These are phyloP conservation scores for Apiotrichum porosum DNA, from an alignment of 1,284 basidiomycete genomes.

Conservation along the genomic window DNA sequence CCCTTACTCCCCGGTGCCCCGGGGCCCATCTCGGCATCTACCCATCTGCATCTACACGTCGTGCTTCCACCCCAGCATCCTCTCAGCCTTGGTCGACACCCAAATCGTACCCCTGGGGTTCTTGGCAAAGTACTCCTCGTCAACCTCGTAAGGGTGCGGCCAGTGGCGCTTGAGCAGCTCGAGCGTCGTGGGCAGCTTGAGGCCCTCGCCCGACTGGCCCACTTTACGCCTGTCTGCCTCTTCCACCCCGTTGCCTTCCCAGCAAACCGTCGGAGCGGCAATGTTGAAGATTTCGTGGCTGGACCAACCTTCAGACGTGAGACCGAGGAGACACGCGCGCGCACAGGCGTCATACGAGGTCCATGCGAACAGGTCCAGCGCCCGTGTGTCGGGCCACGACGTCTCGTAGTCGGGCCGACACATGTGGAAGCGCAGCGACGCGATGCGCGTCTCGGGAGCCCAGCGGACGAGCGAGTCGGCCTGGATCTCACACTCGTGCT, in stretches of 20 bases:
- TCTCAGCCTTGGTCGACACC: conserved; percentile 41
- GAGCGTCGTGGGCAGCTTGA: conserved; percentile 17
- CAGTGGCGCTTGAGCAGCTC: conserved; percentile 19
- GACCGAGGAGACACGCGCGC: conserved; percentile 35
- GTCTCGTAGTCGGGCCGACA: conserved; percentile 13
- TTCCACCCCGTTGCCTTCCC: conserved; percentile 19
- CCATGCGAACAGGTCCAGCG: conserved; percentile 43
- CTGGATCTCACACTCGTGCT: conserved; percentile 46
- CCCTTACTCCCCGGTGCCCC: no score
- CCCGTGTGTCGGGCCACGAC: conserved; percentile 6
- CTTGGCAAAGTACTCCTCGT: conserved; percentile 21
- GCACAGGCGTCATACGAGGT: conserved; percentile 30
- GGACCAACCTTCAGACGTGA: conserved; percentile 22
- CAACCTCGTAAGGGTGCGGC: conserved; percentile 17
- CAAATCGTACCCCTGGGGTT: conserved; percentile 32
- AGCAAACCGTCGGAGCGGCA: conserved; percentile 31
- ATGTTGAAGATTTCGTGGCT: conserved; percentile 49
- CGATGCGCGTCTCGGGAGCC: conserved; percentile 27
- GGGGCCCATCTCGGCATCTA: no score
- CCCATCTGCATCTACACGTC: conserved; percentile 6
- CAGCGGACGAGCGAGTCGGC: conserved; percentile 34
- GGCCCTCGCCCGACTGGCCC: conserved; percentile 7
- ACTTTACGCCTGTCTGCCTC: conserved; percentile 9
- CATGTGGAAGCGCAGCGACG: conserved; percentile 47
- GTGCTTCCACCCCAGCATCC: conserved; percentile 47